Evolutionary conservation across 2,329 filamentous ascomycete genomes (phyloP).

Genomic region (Pseudonectria foliicola): DNA sequence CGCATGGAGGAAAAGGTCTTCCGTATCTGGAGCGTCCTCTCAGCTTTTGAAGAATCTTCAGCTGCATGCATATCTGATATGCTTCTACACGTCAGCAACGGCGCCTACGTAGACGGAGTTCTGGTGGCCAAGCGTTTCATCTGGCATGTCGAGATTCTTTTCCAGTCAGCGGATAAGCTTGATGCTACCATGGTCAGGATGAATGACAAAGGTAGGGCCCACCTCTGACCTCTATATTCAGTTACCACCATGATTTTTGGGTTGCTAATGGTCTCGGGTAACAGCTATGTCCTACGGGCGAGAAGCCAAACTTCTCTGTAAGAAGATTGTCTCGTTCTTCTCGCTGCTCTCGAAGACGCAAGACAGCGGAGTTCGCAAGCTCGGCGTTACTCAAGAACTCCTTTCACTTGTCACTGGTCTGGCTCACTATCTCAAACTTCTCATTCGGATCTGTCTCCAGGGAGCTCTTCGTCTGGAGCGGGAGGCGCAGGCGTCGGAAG

Average conservation of each 20-base stretch:
- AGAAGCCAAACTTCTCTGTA: constrained; percentile 98
- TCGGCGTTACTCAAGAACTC: constrained; percentile 96
- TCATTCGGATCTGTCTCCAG: constrained; percentile 94
- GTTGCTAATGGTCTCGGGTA: constrained; percentile 8
- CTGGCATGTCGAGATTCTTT: constrained; percentile 88
- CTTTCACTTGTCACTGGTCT: constrained; percentile 93
- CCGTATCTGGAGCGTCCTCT: constrained; percentile 95
- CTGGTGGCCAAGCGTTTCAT: constrained; percentile 95
- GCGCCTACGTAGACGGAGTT: constrained; percentile 90
- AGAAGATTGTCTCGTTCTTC: constrained; percentile 98
- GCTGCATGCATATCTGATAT: constrained; percentile 98
- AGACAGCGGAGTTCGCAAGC: constrained; percentile 78
- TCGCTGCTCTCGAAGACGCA: constrained; percentile 90
- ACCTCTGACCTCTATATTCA: background rate
- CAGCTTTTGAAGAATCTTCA: constrained; percentile 94
- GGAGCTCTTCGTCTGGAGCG: constrained; percentile 86
- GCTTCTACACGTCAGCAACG: constrained; percentile 97
- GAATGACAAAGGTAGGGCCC: constrained; percentile 65
- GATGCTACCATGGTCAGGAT: constrained; percentile 63
- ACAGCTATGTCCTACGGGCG: constrained; percentile 81
- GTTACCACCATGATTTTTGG: background rate
- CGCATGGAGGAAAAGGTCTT: constrained; percentile 97
- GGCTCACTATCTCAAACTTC: constrained; percentile 92
- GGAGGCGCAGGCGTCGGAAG: constrained; percentile 66
- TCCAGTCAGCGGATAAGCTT: constrained; percentile 78